Evolutionary conservation across 2,329 filamentous ascomycete genomes (phyloP).

Genomic region (Epichloe elymi): DNA sequence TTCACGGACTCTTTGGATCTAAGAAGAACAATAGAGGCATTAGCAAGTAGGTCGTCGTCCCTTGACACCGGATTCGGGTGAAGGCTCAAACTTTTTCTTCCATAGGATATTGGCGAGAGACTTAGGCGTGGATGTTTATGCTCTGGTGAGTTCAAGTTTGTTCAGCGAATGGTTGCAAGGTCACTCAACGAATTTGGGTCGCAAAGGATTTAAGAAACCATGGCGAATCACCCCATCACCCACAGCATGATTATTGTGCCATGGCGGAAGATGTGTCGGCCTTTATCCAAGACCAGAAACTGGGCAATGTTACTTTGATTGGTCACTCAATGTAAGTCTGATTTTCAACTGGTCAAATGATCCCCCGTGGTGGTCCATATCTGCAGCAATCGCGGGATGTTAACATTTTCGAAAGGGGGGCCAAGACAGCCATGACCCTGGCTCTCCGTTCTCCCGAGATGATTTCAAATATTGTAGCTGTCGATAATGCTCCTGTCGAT

Average conservation of each 20-base stretch:
- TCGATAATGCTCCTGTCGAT: slow-evolving; percentile 87
- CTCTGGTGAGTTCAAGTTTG: slow-evolving; percentile 43
- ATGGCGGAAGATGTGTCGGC: slow-evolving; percentile 74
- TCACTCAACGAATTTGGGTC: slow-evolving; percentile 2
- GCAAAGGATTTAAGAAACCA: slow-evolving; percentile 79
- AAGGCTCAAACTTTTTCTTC: neutral
- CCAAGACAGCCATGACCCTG: slow-evolving; percentile 83
- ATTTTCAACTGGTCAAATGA: neutral
- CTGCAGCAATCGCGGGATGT: neutral
- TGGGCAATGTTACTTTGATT: slow-evolving; percentile 65
- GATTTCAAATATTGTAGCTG: slow-evolving; percentile 60
- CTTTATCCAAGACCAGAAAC: slow-evolving; percentile 60
- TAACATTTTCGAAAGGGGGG: slow-evolving; percentile 51
- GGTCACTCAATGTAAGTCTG: slow-evolving; percentile 74
- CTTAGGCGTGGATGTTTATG: slow-evolving; percentile 67
- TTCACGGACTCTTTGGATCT: slow-evolving; percentile 88
- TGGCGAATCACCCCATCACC: slow-evolving; percentile 71
- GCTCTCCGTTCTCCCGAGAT: slow-evolving; percentile 57
- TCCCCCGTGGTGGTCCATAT: neutral
- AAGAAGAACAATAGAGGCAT: slow-evolving; percentile 92
- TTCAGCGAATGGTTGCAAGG: neutral
- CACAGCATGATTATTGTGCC: slow-evolving; percentile 62
- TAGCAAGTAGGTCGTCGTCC: slow-evolving; percentile 60
- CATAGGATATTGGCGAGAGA: slow-evolving; percentile 66
- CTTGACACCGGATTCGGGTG: neutral